These are phyloP conservation scores for Lycium ferocissimum DNA, from an alignment of 257 asterid species.

Conservation along the genomic window DNA sequence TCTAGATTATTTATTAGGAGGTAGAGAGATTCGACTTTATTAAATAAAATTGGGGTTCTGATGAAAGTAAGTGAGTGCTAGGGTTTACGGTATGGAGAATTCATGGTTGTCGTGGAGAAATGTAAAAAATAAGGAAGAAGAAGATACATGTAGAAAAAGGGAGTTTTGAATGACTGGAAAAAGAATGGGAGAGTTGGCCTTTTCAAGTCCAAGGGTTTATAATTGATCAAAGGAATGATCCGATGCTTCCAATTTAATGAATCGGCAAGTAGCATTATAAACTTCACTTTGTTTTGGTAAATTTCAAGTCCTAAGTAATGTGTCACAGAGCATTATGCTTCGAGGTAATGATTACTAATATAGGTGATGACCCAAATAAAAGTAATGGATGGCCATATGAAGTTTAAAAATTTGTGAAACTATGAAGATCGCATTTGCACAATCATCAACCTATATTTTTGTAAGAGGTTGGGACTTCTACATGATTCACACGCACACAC, in stretches of 20 bases:
- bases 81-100: neutral
- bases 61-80: conserved; percentile 12
- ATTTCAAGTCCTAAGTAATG: neutral
- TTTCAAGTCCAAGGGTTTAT: neutral
- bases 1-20: neutral
- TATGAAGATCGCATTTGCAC: neutral
- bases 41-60: neutral
- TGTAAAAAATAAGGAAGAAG: neutral
- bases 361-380: neutral
- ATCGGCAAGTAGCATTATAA: neutral
- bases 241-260: neutral
- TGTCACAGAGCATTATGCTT: neutral
- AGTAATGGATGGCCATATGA: neutral
- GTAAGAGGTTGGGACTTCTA: neutral
- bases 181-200: neutral
- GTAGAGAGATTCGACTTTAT: neutral
- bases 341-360: neutral
- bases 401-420: neutral
- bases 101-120: neutral
- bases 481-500: neutral
- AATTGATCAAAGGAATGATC: neutral
- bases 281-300: neutral
- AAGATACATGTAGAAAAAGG: neutral
- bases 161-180: neutral
- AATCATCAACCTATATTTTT: neutral